Evolutionary conservation across 1,139 yeast genomes (phyloP), one percentile per base, ranked within the genome.

Genomic region (Wickerhamomyces sp.): DNA sequence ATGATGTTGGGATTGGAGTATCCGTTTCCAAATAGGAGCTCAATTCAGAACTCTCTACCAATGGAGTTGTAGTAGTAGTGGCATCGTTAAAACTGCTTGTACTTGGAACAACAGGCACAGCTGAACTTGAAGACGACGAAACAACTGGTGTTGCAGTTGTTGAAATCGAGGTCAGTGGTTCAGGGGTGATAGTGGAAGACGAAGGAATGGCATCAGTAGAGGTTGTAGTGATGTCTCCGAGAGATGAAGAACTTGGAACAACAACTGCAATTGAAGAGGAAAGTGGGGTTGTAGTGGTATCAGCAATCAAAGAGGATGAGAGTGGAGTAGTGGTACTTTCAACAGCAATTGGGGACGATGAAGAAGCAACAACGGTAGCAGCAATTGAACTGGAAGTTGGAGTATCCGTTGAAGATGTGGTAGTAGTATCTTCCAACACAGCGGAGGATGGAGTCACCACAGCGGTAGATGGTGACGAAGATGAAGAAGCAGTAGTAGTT

Each of bases 351-450:
- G 11, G 19, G 16, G 19, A 8, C 8, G 32, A 23, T 23, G 32
- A 30, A 30, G 32, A 16, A 23, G 11, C 15, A 17, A 17, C 32
- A 23, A 9, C 27, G 13, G 17, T n/a, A 5, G 17, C 5, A 12
- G 32, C n/a, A 7, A 23, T 14, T 24, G 24, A 19, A 6, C 17
- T 5, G 11, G 32, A 3, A n/a, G 21, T 19, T n/a, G 22, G 16
- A 6, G 21, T 12, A 5, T 8, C 28, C 10, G 12, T 16, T 3
- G 28, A 26, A 14, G 21, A 12, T 11, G 31, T 20, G 16, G 25
- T 20, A 30, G 32, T 30, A n/a, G 32, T 29, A 32, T 32, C 36
- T 4, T 35, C 28, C 15, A 34, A n/a, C 17, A 33, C 21, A 16
- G 26, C 25, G 16, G 33, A 13, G 6, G 33, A 18, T 3, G 28